Conservation (phyloP, 805 yeast genomes). For the Metschnikowia kofuensis region DNA sequence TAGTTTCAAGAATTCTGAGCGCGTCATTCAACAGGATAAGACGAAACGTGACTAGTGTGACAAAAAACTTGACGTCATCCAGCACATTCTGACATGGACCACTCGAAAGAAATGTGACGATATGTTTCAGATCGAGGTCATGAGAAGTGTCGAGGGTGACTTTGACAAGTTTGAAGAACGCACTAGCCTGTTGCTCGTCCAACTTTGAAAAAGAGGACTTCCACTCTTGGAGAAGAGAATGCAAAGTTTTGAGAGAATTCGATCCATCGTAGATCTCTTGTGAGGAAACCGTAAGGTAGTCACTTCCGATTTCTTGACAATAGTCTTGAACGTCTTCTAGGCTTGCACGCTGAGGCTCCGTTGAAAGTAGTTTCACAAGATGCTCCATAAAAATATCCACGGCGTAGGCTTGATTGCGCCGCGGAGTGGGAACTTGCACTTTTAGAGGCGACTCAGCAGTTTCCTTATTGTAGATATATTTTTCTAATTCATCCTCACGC, state of each 20-base stretch:
- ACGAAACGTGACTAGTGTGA: not conserved
- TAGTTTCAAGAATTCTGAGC: not conserved
- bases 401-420: slow-evolving; percentile 21
- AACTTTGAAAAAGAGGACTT: not conserved
- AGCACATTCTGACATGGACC: no score
- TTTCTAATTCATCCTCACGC: slow-evolving; percentile 3
- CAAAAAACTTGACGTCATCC: not conserved
- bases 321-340: slow-evolving; percentile 1
- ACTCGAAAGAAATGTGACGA: no score
- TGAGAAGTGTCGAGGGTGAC: not conserved
- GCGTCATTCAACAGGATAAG: not conserved
- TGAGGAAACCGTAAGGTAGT: not conserved
- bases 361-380: slow-evolving; percentile 21
- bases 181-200: slow-evolving; percentile 14
- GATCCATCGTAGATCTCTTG: not conserved
- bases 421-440: slow-evolving; percentile 21
- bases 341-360: slow-evolving; percentile 3
- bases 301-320: not conserved
- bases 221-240: not conserved
- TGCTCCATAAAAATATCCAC: slow-evolving; percentile 27
- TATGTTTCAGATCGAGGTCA: no score
- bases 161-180: slow-evolving; percentile 17
- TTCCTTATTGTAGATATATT: slow-evolving; percentile 21
- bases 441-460: slow-evolving; percentile 37
- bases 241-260: not conserved